phyloP scores from a whole-genome alignment of 1,284 basidiomycete species.

The Tetrapyrgos nigripes region DNA sequence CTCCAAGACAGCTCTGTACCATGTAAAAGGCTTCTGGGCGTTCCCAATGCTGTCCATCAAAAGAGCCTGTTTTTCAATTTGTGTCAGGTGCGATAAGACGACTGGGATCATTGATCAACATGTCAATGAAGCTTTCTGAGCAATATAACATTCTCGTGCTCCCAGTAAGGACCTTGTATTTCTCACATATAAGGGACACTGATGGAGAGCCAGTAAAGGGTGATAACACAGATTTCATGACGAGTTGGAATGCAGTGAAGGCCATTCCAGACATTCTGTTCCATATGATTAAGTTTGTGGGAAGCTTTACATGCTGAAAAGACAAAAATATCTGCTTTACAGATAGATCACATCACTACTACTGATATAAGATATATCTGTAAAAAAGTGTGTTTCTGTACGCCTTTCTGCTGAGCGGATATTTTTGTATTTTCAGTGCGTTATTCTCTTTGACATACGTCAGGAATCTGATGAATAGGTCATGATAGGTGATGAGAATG shows the following conservation, averaged over 20 bases:
- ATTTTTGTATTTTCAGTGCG: too few relatives aligned
- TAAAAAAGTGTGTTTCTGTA: too few relatives aligned
- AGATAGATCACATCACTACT: too few relatives aligned
- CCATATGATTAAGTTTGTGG: slow-evolving; percentile 17
- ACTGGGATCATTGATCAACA: slow-evolving; percentile 12
- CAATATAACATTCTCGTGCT: slow-evolving; percentile 13
- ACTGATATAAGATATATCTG: too few relatives aligned
- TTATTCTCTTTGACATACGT: slow-evolving; percentile 29
- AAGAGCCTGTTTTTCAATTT: not conserved
- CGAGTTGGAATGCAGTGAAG: slow-evolving; percentile 11
- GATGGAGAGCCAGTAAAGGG: slow-evolving; percentile 13
- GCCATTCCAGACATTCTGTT: slow-evolving; percentile 16
- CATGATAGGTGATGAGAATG: slow-evolving; percentile 26
- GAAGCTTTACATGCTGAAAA: too few relatives aligned
- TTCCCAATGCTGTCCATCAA: slow-evolving; percentile 7
- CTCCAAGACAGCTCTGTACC: not conserved
- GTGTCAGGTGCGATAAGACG: slow-evolving; percentile 9
- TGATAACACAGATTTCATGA: slow-evolving; percentile 17
- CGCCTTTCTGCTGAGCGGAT: too few relatives aligned
- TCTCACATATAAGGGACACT: slow-evolving; percentile 23
- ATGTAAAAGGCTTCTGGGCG: slow-evolving; percentile 11
- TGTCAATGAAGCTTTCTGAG: slow-evolving; percentile 16
- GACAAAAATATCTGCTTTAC: too few relatives aligned
- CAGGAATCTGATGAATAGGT: slow-evolving; percentile 32
- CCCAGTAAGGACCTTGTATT: slow-evolving; percentile 13